Conservation (phyloP, 495 filamentous ascomycete genomes). For the Antarctomyces pellizariae region DNA sequence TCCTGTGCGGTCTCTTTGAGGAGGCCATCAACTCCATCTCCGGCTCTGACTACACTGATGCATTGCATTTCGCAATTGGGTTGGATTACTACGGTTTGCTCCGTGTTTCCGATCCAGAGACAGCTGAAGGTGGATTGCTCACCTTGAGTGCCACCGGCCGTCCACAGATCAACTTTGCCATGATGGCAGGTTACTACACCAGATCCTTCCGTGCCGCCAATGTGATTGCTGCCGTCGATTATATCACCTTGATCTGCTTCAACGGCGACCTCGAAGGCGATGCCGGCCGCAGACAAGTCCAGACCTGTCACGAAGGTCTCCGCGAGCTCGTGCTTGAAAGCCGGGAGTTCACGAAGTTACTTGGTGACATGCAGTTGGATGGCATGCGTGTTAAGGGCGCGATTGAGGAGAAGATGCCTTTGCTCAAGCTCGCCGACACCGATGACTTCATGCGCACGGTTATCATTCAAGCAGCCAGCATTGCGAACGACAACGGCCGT, state of each 20-base stretch:
- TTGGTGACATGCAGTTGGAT: conserved; percentile 72
- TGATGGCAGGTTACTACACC: conserved; percentile 86
- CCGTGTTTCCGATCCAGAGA: conserved; percentile 51
- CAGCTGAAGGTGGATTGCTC: conserved; percentile 47
- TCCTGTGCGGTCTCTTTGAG: conserved; percentile 86
- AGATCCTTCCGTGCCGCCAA: conserved; percentile 79
- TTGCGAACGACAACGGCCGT: conserved; percentile 83
- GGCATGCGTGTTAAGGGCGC: conserved; percentile 62
- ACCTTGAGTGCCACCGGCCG: conserved; percentile 43
- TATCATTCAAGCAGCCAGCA: conserved; percentile 68
- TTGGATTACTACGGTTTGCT: conserved; percentile 81
- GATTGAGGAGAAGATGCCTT: conserved; percentile 66
- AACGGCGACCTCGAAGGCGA: conserved; percentile 63
- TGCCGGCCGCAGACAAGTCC: conserved; percentile 49
- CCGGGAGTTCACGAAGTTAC: conserved; percentile 74
- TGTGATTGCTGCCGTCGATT: conserved; percentile 73
- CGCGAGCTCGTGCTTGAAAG: conserved; percentile 91
- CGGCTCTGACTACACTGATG: conserved; percentile 67
- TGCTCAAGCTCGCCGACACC: conserved; percentile 60
- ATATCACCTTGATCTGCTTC: conserved; percentile 77
- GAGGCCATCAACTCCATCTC: conserved; percentile 80
- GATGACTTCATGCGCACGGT: conserved; percentile 68
- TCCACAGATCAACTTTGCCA: conserved; percentile 83
- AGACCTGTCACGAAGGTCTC: conserved; percentile 76
- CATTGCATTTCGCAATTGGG: conserved; percentile 83